Percentiles rank a stretch among this genome's conserved stretches.
Evolutionary conservation across 2,329 filamentous ascomycete species (phyloP).

Genomic region (Nemania abortiva): DNA sequence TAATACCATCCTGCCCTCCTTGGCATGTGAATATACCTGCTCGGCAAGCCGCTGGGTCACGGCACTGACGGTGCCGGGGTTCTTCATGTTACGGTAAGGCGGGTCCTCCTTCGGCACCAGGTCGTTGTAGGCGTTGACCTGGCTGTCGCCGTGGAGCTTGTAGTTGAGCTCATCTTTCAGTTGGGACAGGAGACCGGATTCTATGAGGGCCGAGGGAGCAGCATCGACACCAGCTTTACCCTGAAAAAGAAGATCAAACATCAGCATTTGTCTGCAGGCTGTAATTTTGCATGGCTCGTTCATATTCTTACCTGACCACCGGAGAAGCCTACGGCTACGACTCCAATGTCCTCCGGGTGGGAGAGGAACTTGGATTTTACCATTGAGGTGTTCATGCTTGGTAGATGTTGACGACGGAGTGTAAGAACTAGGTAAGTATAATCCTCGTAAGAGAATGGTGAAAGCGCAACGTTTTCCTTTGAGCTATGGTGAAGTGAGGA

Average conservation of each 20-base stretch:
- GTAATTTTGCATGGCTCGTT: background rate
- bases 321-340: slow-evolving; percentile 96
- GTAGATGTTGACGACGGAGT: slow-evolving; percentile 2
- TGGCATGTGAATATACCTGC: slow-evolving; percentile 90
- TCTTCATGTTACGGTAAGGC: slow-evolving; percentile 92
- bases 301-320: slow-evolving; percentile 82
- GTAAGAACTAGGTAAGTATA: background rate
- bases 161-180: slow-evolving; percentile 89
- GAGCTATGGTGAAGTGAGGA: background rate
- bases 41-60: slow-evolving; percentile 83
- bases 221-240: slow-evolving; percentile 93
- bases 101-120: slow-evolving; percentile 79
- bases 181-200: slow-evolving; percentile 86
- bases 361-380: slow-evolving; percentile 80
- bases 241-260: slow-evolving; percentile 53
- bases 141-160: slow-evolving; percentile 84
- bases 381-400: slow-evolving; percentile 65
- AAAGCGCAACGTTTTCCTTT: background rate
- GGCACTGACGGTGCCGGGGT: slow-evolving; percentile 84
- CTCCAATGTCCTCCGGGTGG: slow-evolving; percentile 82
- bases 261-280: slow-evolving; percentile 14
- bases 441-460: background rate
- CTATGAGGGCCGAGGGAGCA: slow-evolving; percentile 88
- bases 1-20: slow-evolving; percentile 85
- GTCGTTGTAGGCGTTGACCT: slow-evolving; percentile 84